Base-by-base conservation (phyloP, 2,329 filamentous ascomycete species). In the Harringtonia lauricola region DNA sequence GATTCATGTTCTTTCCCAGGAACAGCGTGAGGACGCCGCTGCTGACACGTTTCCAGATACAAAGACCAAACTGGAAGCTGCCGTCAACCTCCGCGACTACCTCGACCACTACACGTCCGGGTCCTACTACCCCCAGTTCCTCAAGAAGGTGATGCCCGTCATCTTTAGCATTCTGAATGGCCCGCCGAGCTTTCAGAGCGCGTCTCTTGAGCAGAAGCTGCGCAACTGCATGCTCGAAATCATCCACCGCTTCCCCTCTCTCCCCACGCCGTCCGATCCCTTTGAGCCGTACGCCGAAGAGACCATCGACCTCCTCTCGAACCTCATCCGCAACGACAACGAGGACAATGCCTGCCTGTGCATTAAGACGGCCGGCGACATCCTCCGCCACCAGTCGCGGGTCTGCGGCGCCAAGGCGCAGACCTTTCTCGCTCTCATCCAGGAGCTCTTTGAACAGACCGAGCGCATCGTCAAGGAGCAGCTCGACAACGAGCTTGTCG, bases 331-430 rank as follows among this genome's bases (percentile, higher is more conserved):
- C 53, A 83, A 79, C 35, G 92, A 99, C 63, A 98, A 98, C 55
- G 92, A 99, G 64, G 92, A 99, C 50, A 99, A 98, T 71, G 92
- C 90, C 2, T 87, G 94, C n/a, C 68, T 98, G 49, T 95, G 90
- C 60, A 87, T 99, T 66, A 98, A 98, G 70, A 94, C 90, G 14
- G 87, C 94, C 41, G 95, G 95, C 69, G 92, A 99, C 59, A 82
- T 96, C 51, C 87, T 94, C 73, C 81, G 92, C 39, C 87, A 95
- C 58, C 90, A 96, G 63, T 78, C 82, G 45, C 94, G 90, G 65
- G 80, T 82, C 22, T 79, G 95, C 8, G 63, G 64, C 35, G 73
- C 76, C 46, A 88, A 86, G 59, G 89, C 95, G 4, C 90, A 96
- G 61, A 75, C 80, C 3, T 98, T 98, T 61, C 67, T 99, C 47